Base-by-base conservation (phyloP, 164 flowering plant species). In the Piper betle region DNA sequence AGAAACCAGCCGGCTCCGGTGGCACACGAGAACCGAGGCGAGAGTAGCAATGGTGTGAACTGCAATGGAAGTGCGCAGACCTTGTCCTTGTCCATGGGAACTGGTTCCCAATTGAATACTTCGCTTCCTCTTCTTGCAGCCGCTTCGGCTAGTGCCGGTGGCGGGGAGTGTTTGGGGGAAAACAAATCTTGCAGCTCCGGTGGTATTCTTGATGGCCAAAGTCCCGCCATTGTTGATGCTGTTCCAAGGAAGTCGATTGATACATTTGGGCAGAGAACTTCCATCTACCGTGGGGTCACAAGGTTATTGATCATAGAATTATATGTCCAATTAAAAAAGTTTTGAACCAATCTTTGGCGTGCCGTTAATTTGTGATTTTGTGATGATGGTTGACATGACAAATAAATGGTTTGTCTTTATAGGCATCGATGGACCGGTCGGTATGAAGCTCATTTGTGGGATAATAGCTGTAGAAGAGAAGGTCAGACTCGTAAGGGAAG, bases 391-490 rank as follows among this genome's bases (percentile, higher is more conserved):
- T 48, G 25, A 17, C 13, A 46, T 6, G 38, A 11, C 56, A n/a
- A 53, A 4, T 6, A 42, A 42, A 46, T 46, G 9, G 15, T 46
- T 46, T 7, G 56, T 37, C 58, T 48, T 59, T 52, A 62, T 76
- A 92, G 96, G 69, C 98, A 92, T 73, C 81, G 98, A 70, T 91
- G 98, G 97, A 91, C 98, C 1, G 96, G 96, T 10, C 82, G 96
- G 78, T 91, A 87, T 72, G 98, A 91, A 67, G 98, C 98, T 48
- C 98, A 91, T 85, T 71, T 91, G 8, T 88, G 98, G 98, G 98
- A 91, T 64, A 91, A 91, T 63, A 91, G 96, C 55, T 91, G 96
- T 70, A 80, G 94, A 75, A 83, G 98, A 71, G 98, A 91, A 72
- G 98, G 98, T 61, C 98, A 91, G 75, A 85, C 95, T 61, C 78